phyloP scores from a whole-genome alignment of 352 stramenopile genomes.

The Phytophthora rubi region DNA sequence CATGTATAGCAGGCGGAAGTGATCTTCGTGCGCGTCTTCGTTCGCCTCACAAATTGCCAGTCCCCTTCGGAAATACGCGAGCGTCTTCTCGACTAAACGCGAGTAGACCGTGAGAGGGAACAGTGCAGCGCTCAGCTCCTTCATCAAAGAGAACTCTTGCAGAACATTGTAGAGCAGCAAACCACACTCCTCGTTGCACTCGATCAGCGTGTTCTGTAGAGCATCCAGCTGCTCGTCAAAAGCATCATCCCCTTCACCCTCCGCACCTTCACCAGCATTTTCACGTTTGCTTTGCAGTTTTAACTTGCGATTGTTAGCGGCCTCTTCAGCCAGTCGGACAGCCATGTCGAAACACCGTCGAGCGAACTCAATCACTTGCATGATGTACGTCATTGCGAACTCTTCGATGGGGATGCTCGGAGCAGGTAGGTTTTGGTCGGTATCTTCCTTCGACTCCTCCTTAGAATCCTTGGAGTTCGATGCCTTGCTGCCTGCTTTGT shows the following conservation, averaged over 20 bases:
- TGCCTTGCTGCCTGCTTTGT: slow-evolving; percentile 18
- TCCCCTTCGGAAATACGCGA: slow-evolving; percentile 50
- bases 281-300: slow-evolving; percentile 12
- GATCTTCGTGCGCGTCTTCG: slow-evolving; percentile 52
- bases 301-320: slow-evolving; percentile 18
- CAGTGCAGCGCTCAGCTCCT: slow-evolving; percentile 30
- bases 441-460: slow-evolving; percentile 3
- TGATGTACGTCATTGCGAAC: slow-evolving; percentile 51
- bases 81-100: slow-evolving; percentile 35
- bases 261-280: slow-evolving; percentile 1
- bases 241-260: slow-evolving; percentile 18
- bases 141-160: slow-evolving; percentile 66
- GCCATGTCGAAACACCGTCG: slow-evolving; percentile 74
- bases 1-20: slow-evolving; percentile 80
- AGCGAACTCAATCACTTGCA: slow-evolving; percentile 67
- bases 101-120: slow-evolving; percentile 42
- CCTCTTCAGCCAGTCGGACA: slow-evolving; percentile 39
- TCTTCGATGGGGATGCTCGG: slow-evolving; percentile 48
- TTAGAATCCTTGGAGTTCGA: slow-evolving; percentile 8
- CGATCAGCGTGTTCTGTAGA: slow-evolving; percentile 46
- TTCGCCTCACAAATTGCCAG: slow-evolving; percentile 42
- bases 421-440: slow-evolving; percentile 1
- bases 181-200: slow-evolving; percentile 78
- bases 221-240: slow-evolving; percentile 41
- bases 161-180: slow-evolving; percentile 77